Evolutionary conservation across 495 filamentous ascomycete species (phyloP).

Genomic region (Paragyromitra xinjiangensis): DNA sequence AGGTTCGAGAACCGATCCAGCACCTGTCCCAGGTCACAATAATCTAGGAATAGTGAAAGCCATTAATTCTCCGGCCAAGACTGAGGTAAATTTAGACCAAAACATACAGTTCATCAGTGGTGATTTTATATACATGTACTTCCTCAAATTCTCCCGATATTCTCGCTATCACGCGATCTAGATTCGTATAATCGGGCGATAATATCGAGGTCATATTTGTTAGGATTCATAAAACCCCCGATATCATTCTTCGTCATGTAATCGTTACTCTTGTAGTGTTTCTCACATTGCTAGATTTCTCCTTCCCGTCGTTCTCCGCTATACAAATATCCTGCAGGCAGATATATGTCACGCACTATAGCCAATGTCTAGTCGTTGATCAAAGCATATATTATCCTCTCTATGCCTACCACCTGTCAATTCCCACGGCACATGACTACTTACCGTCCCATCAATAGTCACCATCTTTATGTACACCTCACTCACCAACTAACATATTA

Average conservation of each 20-base stretch:
- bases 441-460: background rate
- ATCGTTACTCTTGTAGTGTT: too few species aligned
- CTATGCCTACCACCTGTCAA: background rate
- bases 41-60: background rate
- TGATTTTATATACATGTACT: background rate
- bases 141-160: background rate
- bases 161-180: background rate
- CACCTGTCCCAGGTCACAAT: background rate
- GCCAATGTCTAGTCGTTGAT: background rate
- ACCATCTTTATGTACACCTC: background rate
- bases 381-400: background rate
- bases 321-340: background rate
- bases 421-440: conserved; percentile 1
- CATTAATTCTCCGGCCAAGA: background rate
- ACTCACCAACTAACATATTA: background rate
- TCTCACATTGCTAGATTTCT: too few species aligned
- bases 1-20: background rate
- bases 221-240: too few species aligned
- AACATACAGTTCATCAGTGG: background rate
- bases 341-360: background rate
- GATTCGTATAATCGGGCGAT: background rate
- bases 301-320: too few species aligned
- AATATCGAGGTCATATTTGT: background rate
- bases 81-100: background rate
- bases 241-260: too few species aligned